Evolutionary conservation across 495 filamentous ascomycete species (phyloP).

Genomic region (Elasticomyces elasticus): DNA sequence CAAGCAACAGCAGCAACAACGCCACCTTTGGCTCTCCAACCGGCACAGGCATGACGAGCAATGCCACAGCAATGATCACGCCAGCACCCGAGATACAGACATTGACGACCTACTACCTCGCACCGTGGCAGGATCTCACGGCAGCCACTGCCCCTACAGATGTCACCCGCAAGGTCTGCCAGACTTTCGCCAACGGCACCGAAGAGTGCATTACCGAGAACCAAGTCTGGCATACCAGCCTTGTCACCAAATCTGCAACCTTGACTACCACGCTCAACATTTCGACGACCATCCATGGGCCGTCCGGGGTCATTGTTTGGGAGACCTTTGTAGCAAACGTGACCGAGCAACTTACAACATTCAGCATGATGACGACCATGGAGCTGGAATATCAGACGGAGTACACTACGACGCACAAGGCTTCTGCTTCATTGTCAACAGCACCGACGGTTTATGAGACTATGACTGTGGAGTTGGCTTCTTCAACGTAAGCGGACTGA

Average conservation of each 20-base stretch:
- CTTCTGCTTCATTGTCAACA: neutral
- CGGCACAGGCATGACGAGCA: neutral
- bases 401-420: slow-evolving; percentile 2
- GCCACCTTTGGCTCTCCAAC: neutral
- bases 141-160: slow-evolving; percentile 22
- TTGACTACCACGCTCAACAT: slow-evolving; percentile 22
- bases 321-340: slow-evolving; percentile 26
- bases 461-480: slow-evolving; percentile 5
- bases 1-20: neutral
- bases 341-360: slow-evolving; percentile 24
- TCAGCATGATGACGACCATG: slow-evolving; percentile 25
- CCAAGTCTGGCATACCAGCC: slow-evolving; percentile 26
- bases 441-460: slow-evolving; percentile 18
- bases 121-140: slow-evolving; percentile 29
- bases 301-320: slow-evolving; percentile 21
- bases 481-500: neutral
- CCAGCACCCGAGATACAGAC: slow-evolving; percentile 24
- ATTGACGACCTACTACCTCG: slow-evolving; percentile 29
- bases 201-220: slow-evolving; percentile 26
- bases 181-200: slow-evolving; percentile 16
- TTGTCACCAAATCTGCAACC: slow-evolving; percentile 23
- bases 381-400: slow-evolving; percentile 13
- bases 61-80: slow-evolving; percentile 18
- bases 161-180: slow-evolving; percentile 27
- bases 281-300: slow-evolving; percentile 26